These are phyloP conservation scores for Aquilaria yunnanensis DNA, from an alignment of 345 rosid species.

Conservation along the genomic window DNA sequence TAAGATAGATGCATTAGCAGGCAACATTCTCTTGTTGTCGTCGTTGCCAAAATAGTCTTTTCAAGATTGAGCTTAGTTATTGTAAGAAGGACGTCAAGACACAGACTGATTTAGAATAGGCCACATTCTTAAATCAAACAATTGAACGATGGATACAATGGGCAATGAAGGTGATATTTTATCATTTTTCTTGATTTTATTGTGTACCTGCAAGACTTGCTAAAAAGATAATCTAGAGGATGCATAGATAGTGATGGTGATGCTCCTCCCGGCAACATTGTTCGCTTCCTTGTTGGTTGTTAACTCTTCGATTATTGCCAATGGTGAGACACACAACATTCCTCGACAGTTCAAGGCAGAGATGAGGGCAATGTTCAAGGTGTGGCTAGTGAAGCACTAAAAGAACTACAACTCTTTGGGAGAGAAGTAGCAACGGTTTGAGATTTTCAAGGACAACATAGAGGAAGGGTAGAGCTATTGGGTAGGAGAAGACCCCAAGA, in stretches of 20 bases:
- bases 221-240: too few relatives aligned
- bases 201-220: too few relatives aligned
- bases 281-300: constrained; percentile 48
- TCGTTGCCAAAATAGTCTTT: too few relatives aligned
- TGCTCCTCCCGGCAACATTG: constrained; percentile 22
- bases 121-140: too few relatives aligned
- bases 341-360: constrained; percentile 40
- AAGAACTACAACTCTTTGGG: constrained; percentile 55
- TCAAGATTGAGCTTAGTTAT: too few relatives aligned
- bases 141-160: too few relatives aligned
- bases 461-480: constrained; percentile 43
- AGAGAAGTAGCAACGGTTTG: constrained; percentile 66
- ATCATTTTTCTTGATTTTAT: too few relatives aligned
- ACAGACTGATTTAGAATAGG: too few relatives aligned
- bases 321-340: constrained; percentile 44
- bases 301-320: constrained; percentile 73
- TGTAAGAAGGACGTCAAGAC: too few relatives aligned
- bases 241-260: constrained; percentile 16
- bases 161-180: too few relatives aligned
- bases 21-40: too few relatives aligned
- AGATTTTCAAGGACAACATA: constrained; percentile 77
- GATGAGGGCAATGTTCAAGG: constrained; percentile 57
- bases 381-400: constrained; percentile 70
- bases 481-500: constrained; percentile 29
- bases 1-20: too few relatives aligned